These are phyloP conservation scores for Sistotremastrum niveocremeum DNA, from an alignment of 768 basidiomycete species.

Conservation along the genomic window DNA sequence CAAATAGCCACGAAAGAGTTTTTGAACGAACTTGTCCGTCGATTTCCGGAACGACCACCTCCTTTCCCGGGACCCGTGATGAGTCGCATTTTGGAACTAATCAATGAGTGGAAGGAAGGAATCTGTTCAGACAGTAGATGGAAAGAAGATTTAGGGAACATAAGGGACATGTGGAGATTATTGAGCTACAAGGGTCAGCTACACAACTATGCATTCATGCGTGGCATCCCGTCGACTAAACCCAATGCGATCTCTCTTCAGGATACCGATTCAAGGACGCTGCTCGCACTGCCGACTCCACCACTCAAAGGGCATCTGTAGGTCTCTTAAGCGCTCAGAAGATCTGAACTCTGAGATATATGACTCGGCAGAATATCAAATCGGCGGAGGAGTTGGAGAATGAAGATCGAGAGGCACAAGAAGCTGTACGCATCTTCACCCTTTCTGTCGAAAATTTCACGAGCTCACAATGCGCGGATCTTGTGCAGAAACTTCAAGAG, in stretches of 20 bases:
- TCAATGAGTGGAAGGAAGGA: constrained; percentile 88
- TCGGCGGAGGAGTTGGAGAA: constrained; percentile 91
- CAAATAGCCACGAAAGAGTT: constrained; percentile 97
- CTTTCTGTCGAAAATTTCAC: neutral
- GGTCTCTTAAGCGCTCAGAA: neutral
- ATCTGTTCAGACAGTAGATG: constrained; percentile 82
- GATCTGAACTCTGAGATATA: neutral
- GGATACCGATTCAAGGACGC: constrained; percentile 14
- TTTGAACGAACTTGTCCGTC: constrained; percentile 92
- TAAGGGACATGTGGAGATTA: constrained; percentile 93
- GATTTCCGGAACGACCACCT: constrained; percentile 95
- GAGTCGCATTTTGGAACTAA: constrained; percentile 85
- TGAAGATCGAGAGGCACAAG: constrained; percentile 89
- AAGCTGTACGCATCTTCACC: constrained; percentile 34
- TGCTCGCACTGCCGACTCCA: constrained; percentile 4
- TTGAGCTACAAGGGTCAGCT: constrained; percentile 82
- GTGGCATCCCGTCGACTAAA: neutral
- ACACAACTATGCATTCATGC: neutral
- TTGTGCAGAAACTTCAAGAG: constrained; percentile 76
- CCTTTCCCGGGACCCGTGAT: constrained; percentile 91
- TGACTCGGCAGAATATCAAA: constrained; percentile 58
- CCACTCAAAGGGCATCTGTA: constrained; percentile 2
- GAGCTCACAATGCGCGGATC: neutral
- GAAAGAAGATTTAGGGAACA: constrained; percentile 94
- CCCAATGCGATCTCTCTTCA: neutral